These are phyloP conservation scores for Venturia pyrina DNA, from an alignment of 2,329 filamentous ascomycete genomes.

Conservation along the genomic window DNA sequence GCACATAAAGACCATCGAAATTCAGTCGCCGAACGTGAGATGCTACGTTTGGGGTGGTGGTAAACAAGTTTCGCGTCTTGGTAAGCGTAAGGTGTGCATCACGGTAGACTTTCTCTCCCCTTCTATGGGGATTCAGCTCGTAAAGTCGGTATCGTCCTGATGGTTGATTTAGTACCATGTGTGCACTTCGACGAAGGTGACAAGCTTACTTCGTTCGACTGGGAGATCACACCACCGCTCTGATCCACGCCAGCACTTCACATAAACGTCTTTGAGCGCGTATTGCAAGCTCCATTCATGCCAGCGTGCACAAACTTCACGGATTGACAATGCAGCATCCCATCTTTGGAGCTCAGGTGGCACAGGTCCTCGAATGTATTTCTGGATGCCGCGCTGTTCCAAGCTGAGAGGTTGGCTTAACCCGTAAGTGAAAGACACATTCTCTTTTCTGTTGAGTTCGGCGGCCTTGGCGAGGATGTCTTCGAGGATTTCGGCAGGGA, in stretches of 20 bases:
- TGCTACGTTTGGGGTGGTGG: slow-evolving; percentile 34
- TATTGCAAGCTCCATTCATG: slow-evolving; percentile 44
- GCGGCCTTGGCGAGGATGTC: slow-evolving; percentile 41
- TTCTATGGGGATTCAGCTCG: slow-evolving; percentile 37
- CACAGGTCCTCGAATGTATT: slow-evolving; percentile 42
- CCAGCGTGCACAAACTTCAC: slow-evolving; percentile 41
- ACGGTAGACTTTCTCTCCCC: slow-evolving; percentile 40
- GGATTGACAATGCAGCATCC: slow-evolving; percentile 39
- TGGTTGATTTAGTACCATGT: background rate
- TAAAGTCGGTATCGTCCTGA: slow-evolving; percentile 34
- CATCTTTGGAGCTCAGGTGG: slow-evolving; percentile 42
- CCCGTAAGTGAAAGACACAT: slow-evolving; percentile 42
- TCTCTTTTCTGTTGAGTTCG: slow-evolving; percentile 36
- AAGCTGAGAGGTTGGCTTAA: slow-evolving; percentile 39
- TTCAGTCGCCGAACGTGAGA: slow-evolving; percentile 42
- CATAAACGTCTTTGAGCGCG: slow-evolving; percentile 41
- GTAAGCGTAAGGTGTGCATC: slow-evolving; percentile 41
- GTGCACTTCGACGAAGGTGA: background rate
- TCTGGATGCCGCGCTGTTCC: slow-evolving; percentile 34
- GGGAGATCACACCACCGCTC: slow-evolving; percentile 43
- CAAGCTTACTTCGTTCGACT: slow-evolving; percentile 23
- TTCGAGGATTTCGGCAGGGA: slow-evolving; percentile 43
- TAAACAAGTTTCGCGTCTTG: slow-evolving; percentile 37
- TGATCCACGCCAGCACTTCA: slow-evolving; percentile 42
- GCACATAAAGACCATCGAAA: slow-evolving; percentile 45